phyloP scores from a whole-genome alignment of 169 alveolate species.

The Theileria parva region DNA sequence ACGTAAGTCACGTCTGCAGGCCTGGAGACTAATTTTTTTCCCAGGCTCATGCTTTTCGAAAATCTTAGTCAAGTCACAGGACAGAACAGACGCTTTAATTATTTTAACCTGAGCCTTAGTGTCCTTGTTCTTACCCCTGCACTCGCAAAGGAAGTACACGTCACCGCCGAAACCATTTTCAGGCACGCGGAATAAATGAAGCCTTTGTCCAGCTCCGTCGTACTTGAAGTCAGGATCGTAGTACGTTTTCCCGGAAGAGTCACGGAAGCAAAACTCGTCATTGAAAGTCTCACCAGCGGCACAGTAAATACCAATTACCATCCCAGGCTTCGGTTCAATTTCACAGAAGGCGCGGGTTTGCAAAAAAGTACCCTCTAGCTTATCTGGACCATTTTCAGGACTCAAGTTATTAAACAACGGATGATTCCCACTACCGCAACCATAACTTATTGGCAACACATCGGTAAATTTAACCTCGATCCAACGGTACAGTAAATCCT shows the following conservation, averaged over 20 bases:
- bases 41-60: not conserved
- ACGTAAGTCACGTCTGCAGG: conserved; percentile 7
- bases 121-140: conserved; percentile 11
- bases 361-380: not conserved
- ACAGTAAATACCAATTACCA: conserved; percentile 63
- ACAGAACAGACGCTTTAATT: not conserved
- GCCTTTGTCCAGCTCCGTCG: not conserved
- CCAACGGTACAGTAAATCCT: conserved; percentile 28
- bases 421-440: conserved; percentile 53
- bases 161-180: conserved; percentile 5
- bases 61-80: conserved; percentile 9
- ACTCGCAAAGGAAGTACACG: conserved; percentile 19
- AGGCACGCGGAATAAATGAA: conserved; percentile 33
- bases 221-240: conserved; percentile 19
- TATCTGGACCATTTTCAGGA: not conserved
- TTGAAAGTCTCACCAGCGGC: conserved; percentile 27
- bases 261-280: conserved; percentile 31
- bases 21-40: not conserved
- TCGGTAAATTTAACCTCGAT: conserved; percentile 22
- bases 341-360: not conserved
- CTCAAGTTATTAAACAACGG: conserved; percentile 30
- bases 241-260: not conserved
- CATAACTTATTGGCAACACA: conserved; percentile 59
- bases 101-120: conserved; percentile 5
- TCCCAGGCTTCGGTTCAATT: conserved; percentile 54